Evolutionary conservation across 129 eudicot species (phyloP).

Genomic region (Glebionis coronaria): DNA sequence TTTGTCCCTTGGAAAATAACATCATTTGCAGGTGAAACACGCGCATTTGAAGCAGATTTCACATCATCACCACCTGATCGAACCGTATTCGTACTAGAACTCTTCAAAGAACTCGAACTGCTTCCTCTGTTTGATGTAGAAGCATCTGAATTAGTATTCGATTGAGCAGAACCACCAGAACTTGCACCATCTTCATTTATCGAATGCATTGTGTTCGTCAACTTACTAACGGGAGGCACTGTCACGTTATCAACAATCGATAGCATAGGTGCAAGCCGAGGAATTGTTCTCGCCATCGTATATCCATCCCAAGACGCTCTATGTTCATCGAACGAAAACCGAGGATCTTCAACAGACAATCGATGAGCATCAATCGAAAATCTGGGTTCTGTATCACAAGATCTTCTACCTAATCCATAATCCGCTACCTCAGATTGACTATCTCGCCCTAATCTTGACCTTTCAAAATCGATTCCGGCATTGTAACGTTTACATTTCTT

Average conservation of each 20-base stretch:
- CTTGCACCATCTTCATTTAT: conserved; percentile 62
- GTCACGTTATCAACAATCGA: conserved; percentile 69
- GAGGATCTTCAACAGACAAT: conserved; percentile 51
- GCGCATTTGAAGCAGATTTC: conserved; percentile 24
- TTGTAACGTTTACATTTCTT: conserved; percentile 33
- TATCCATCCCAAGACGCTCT: conserved; percentile 99
- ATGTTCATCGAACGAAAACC: conserved; percentile 70
- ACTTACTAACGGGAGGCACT: conserved; percentile 33
- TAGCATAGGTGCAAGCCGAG: conserved; percentile 74
- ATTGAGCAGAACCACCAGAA: conserved; percentile 63
- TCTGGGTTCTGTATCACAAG: conserved; percentile 77
- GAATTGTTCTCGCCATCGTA: conserved; percentile 71
- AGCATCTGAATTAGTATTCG: conserved; percentile 45
- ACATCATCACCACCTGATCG: conserved; percentile 44
- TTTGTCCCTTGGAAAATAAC: conserved; percentile 48
- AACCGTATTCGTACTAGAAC: conserved; percentile 38
- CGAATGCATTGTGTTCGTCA: conserved; percentile 53
- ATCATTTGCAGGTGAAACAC: conserved; percentile 50
- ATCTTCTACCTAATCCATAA: conserved; percentile 60
- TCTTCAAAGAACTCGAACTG: conserved; percentile 72
- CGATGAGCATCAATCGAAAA: conserved; percentile 74
- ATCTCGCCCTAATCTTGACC: conserved; percentile 32
- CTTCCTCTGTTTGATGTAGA: conserved; percentile 54
- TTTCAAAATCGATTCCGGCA: conserved; percentile 12
- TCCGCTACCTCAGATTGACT: conserved; percentile 51